These are phyloP conservation scores for Akanthomyces lecanii DNA, from an alignment of 2,329 filamentous ascomycete species.

Conservation along the genomic window DNA sequence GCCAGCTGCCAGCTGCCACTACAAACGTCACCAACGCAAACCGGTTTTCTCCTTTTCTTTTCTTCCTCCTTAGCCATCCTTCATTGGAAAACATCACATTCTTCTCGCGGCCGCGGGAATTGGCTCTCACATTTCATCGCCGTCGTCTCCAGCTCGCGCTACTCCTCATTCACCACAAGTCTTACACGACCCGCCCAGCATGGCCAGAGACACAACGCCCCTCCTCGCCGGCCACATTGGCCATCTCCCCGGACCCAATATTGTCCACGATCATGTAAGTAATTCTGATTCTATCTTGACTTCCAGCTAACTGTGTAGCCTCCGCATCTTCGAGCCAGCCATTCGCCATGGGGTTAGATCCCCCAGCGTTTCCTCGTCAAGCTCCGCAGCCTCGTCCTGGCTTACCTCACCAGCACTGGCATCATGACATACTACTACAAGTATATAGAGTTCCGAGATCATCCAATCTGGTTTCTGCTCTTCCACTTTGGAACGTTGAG, in stretches of 20 bases:
- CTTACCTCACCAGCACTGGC: constrained; percentile 39
- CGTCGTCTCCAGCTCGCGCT: constrained; percentile 13
- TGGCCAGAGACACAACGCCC: constrained; percentile 32
- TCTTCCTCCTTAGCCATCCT: background rate
- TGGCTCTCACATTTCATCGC: constrained; percentile 1
- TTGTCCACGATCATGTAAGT: constrained; percentile 35
- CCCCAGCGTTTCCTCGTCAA: constrained; percentile 43
- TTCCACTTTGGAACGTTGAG: constrained; percentile 49
- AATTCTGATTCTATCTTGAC: background rate
- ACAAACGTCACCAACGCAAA: background rate
- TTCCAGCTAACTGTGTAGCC: constrained; percentile 32
- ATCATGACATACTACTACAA: constrained; percentile 44
- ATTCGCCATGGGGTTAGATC: constrained; percentile 47
- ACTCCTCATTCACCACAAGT: background rate
- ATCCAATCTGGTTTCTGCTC: constrained; percentile 38
- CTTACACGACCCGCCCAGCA: background rate
- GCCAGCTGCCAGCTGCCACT: constrained; percentile 1
- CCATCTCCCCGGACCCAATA: constrained; percentile 29
- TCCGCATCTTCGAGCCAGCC: constrained; percentile 47
- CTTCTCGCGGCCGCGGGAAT: background rate
- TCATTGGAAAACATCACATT: background rate
- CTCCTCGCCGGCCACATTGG: constrained; percentile 28
- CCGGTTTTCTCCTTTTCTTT: background rate
- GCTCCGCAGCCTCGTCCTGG: constrained; percentile 39
- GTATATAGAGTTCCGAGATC: constrained; percentile 36